phyloP scores from a whole-genome alignment of 805 yeast species.

The Kluyveromyces starmeri region DNA sequence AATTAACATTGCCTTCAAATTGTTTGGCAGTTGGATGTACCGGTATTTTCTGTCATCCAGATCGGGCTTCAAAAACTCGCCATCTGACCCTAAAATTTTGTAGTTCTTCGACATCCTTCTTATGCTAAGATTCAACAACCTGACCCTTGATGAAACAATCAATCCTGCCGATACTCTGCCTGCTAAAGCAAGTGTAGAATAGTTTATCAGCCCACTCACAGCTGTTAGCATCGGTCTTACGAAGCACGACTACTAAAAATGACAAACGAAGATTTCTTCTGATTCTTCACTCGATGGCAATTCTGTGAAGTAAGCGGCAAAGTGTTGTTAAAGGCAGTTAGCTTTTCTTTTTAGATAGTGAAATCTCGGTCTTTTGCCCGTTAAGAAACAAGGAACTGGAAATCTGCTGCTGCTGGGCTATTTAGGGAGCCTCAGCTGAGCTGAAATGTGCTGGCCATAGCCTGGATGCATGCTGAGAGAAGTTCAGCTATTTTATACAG shows the following conservation, averaged over 20 bases:
- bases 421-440: no score
- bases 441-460: no score
- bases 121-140: neutral
- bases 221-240: constrained; percentile 1
- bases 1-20: constrained; percentile 51
- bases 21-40: constrained; percentile 48
- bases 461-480: no score
- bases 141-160: neutral
- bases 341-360: no score
- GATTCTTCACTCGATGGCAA: no score
- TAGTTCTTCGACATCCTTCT: constrained; percentile 5
- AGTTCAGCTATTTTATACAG: no score
- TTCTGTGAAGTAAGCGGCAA: no score
- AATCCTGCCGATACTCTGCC: neutral
- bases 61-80: constrained; percentile 33
- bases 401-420: no score
- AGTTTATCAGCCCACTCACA: neutral
- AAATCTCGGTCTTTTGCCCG: no score
- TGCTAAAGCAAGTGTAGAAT: neutral
- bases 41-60: constrained; percentile 72
- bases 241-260: neutral
- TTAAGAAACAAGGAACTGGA: no score
- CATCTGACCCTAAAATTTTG: constrained; percentile 11
- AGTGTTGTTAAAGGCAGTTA: no score
- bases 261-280: no score